These are phyloP conservation scores for Paraphoma sp. DNA, from an alignment of 2,329 filamentous ascomycete species.

Conservation along the genomic window DNA sequence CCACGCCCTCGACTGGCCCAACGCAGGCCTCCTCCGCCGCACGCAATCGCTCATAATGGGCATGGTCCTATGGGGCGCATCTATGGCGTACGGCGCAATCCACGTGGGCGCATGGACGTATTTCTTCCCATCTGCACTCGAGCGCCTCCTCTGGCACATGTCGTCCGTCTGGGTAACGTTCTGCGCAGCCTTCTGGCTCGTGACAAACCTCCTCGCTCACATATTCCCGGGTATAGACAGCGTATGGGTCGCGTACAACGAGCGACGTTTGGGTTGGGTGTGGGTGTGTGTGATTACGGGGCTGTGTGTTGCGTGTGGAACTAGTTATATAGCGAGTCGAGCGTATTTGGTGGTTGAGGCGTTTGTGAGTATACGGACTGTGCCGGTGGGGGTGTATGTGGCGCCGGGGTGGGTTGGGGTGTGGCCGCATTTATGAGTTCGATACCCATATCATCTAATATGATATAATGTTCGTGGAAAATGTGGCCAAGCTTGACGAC, in stretches of 20 bases:
- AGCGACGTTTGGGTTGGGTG: slow-evolving; percentile 7
- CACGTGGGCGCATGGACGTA: slow-evolving; percentile 28
- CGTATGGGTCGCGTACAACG: slow-evolving; percentile 16
- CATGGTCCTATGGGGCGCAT: slow-evolving; percentile 25
- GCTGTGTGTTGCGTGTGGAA: slow-evolving; percentile 10
- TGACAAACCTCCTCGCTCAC: slow-evolving; percentile 18
- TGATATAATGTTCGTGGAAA: too few relatives aligned
- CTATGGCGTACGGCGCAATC: slow-evolving; percentile 26
- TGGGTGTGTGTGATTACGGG: background rate
- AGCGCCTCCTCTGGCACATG: slow-evolving; percentile 25
- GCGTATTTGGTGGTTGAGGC: slow-evolving; percentile 25
- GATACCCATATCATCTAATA: too few relatives aligned
- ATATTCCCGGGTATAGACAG: slow-evolving; percentile 13
- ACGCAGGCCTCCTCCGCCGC: slow-evolving; percentile 23
- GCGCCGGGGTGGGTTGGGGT: slow-evolving; percentile 22
- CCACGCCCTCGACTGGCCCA: slow-evolving; percentile 23
- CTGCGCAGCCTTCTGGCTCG: slow-evolving; percentile 24
- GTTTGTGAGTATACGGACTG: slow-evolving; percentile 19
- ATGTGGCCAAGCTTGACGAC: too few relatives aligned
- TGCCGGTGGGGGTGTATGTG: slow-evolving; percentile 21
- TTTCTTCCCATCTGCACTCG: slow-evolving; percentile 20
- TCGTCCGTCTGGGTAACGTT: slow-evolving; percentile 23
- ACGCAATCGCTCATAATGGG: slow-evolving; percentile 15
- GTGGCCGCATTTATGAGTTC: slow-evolving; percentile 22
- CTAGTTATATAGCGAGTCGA: slow-evolving; percentile 15